A percentile compares a stretch with the other conserved stretches of the same genome.
These are phyloP conservation scores for Fusarium tjaetaba DNA, from an alignment of 2,329 filamentous ascomycete species.

Conservation along the genomic window DNA sequence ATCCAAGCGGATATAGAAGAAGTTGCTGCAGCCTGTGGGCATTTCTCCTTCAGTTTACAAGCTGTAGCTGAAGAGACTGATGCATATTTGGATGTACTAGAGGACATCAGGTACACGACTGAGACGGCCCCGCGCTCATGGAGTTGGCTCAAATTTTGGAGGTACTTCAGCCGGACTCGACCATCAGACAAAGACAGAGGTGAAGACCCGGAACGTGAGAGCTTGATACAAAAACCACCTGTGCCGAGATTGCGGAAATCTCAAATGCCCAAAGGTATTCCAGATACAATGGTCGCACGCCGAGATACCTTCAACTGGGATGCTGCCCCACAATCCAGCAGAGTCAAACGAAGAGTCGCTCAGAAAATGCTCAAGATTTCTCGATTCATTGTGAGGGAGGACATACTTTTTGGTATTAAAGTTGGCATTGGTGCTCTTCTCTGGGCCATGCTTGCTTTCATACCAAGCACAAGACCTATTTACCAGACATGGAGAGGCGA, in stretches of 20 bases:
- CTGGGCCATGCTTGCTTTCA: conserved; percentile 89
- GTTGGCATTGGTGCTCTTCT: conserved; percentile 89
- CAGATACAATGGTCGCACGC: conserved; percentile 61
- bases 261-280: conserved; percentile 65
- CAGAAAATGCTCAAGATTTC: conserved; percentile 57
- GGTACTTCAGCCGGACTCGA: conserved; percentile 20
- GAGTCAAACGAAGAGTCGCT: conserved; percentile 56
- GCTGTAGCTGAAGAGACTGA: conserved; percentile 92
- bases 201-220: conserved; percentile 56
- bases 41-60: conserved; percentile 92
- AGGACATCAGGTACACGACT: conserved; percentile 81
- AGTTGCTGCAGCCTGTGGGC: conserved; percentile 95
- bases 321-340: conserved; percentile 59
- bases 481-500: conserved; percentile 93
- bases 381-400: conserved; percentile 63
- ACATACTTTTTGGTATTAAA: conserved; percentile 84
- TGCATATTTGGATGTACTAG: conserved; percentile 82
- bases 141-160: conserved; percentile 90
- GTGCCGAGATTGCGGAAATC: conserved; percentile 62
- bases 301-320: conserved; percentile 67
- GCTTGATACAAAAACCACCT: conserved; percentile 51
- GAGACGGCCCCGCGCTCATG: conserved; percentile 73
- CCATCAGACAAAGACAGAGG: conserved; percentile 13
- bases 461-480: conserved; percentile 78
- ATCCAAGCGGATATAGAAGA: conserved; percentile 95